phyloP scores from a whole-genome alignment of 306 rosid species.

The Adenanthera pavonina region DNA sequence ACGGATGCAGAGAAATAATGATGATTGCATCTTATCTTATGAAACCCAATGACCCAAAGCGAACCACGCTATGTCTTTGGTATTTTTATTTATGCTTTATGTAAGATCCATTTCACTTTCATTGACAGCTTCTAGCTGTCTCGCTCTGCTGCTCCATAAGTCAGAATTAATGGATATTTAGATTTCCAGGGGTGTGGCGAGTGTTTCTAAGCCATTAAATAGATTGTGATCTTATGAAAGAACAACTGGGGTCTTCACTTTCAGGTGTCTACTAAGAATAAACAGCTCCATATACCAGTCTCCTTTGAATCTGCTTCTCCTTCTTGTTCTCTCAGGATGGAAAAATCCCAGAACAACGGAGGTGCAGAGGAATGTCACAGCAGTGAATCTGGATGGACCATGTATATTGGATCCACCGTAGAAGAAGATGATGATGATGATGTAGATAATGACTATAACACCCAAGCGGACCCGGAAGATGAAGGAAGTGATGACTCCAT shows the following conservation, averaged over 20 bases:
- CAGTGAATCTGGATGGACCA: conserved; percentile 99
- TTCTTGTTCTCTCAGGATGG: conserved; percentile 55
- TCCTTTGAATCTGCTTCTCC: not conserved
- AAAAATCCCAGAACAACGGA: conserved; percentile 60
- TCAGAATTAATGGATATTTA: conserved; percentile 73
- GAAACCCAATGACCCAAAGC: conserved; percentile 41
- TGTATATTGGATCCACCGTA: conserved; percentile 81
- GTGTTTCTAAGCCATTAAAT: conserved; percentile 47
- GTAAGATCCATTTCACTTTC: conserved; percentile 60
- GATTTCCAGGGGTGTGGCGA: conserved; percentile 71
- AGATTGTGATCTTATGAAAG: not conserved
- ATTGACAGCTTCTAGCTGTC: conserved; percentile 78
- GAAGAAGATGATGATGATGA: conserved; percentile 49
- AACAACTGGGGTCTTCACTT: conserved; percentile 19
- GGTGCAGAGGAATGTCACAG: conserved; percentile 87
- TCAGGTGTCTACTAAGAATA: conserved; percentile 43
- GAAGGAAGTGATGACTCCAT: conserved; percentile 91
- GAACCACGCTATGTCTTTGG: conserved; percentile 68
- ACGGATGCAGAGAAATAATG: conserved; percentile 61
- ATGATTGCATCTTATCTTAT: conserved; percentile 55
- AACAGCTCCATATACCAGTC: conserved; percentile 33
- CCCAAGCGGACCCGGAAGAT: conserved; percentile 41
- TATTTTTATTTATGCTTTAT: conserved; percentile 48
- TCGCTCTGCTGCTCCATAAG: conserved; percentile 51
- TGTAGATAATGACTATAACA: conserved; percentile 1